Conservation (phyloP, 768 basidiomycete genomes). For the Inosperma sp. region DNA sequence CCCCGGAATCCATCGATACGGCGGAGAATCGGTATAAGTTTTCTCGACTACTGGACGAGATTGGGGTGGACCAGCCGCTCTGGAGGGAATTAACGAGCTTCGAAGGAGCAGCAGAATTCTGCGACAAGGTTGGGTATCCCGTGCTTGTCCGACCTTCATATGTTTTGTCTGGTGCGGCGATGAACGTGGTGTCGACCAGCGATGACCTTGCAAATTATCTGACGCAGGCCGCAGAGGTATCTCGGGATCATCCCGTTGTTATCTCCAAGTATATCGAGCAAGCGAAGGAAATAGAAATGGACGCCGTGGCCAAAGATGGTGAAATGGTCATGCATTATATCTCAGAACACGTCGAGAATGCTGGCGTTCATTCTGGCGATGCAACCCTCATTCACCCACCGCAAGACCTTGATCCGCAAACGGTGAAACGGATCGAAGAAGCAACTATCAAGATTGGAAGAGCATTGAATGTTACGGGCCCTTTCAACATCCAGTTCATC, state of each 20-base stretch:
- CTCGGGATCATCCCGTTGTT: slow-evolving; percentile 84
- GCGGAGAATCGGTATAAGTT: slow-evolving; percentile 99
- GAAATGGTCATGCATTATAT: slow-evolving; percentile 99
- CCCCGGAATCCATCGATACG: too few relatives aligned
- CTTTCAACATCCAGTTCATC: slow-evolving; percentile 99
- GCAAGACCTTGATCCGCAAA: slow-evolving; percentile 95
- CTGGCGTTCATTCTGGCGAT: slow-evolving; percentile 98
- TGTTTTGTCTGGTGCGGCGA: slow-evolving; percentile 98
- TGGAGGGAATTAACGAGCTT: slow-evolving; percentile 97
- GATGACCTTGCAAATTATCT: slow-evolving; percentile 91
- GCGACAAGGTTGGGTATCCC: slow-evolving; percentile 89
- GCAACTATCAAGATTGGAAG: slow-evolving; percentile 97
- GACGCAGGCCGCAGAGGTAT: slow-evolving; percentile 92
- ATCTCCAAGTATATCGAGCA: slow-evolving; percentile 99
- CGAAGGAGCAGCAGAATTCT: slow-evolving; percentile 84
- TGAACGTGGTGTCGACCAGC: slow-evolving; percentile 96
- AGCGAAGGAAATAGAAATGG: slow-evolving; percentile 99
- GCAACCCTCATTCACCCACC: slow-evolving; percentile 97
- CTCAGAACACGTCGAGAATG: slow-evolving; percentile 99
- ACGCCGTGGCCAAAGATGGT: slow-evolving; percentile 94
- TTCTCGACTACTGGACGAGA: slow-evolving; percentile 94
- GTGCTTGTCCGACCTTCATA: slow-evolving; percentile 97
- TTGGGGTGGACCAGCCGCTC: slow-evolving; percentile 95
- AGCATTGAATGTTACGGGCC: slow-evolving; percentile 95
- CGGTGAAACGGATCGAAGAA: slow-evolving; percentile 92